Evolutionary conservation across 179 eudicot species (phyloP), one percentile per base, ranked within the genome.

Genomic region (Corrigiola litoralis): DNA sequence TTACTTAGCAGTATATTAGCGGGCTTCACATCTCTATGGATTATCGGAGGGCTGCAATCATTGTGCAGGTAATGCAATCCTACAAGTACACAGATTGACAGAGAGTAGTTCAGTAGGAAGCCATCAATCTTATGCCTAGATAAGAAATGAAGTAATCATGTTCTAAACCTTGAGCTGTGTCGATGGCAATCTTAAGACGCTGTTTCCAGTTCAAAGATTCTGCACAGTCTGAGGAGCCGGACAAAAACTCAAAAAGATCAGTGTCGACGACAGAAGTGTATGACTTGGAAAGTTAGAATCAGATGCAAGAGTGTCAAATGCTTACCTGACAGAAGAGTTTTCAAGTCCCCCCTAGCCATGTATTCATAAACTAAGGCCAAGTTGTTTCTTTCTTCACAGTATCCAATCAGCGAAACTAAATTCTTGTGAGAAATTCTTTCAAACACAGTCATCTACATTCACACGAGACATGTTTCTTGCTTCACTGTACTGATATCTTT

Each of bases 61-160:
- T 53, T 34, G 69, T 77, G 80, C 45, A 77, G 62, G 49, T 77
- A 72, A 25, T 72, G 57, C 59, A 77, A n/a, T 50, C 80, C 80
- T 70, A 18, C 54, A 36, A 8, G 2, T 20, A 25, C 2, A 20
- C 20, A 4, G 29, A 46, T 46, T 0, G 29, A 36, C 61, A 18
- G 2, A n/a, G n/a, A n/a, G n/a, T n/a, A n/a, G n/a, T n/a, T n/a
- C n/a, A n/a, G n/a, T n/a, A n/a, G n/a, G n/a, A n/a, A n/a, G n/a
- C n/a, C n/a, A n/a, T n/a, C n/a, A n/a, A n/a, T n/a, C n/a, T n/a
- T n/a, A n/a, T n/a, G n/a, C n/a, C n/a, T n/a, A n/a, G n/a, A n/a
- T n/a, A n/a, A n/a, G n/a, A n/a, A n/a, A n/a, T n/a, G n/a, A n/a
- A 47, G 13, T 6, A 12, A 21, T 5, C 20, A 8, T 0, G 4